Percentiles rank a stretch among this genome's conserved stretches.
Evolutionary conservation across 2,329 filamentous ascomycete species (phyloP).

Genomic region (Xylaria sp.): DNA sequence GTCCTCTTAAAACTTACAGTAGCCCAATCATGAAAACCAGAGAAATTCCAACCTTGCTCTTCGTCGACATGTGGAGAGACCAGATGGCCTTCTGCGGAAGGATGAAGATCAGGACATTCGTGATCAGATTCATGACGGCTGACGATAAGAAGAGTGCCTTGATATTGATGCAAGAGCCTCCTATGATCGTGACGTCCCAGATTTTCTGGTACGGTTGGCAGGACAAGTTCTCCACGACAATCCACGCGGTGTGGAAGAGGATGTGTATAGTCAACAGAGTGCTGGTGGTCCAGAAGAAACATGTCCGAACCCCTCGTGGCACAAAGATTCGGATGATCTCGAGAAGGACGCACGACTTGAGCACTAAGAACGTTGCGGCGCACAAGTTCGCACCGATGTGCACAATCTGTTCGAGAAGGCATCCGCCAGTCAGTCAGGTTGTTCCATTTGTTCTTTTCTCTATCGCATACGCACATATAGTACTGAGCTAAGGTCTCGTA

Average conservation of each 20-base stretch:
- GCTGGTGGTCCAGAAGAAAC: conserved; percentile 24
- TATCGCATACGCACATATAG: conserved; percentile 10
- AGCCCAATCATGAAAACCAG: conserved; percentile 39
- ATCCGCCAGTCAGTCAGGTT: neutral
- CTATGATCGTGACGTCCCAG: conserved; percentile 26
- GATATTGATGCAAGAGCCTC: conserved; percentile 35
- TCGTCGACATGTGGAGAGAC: conserved; percentile 36
- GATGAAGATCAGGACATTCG: conserved; percentile 37
- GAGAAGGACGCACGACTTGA: conserved; percentile 18
- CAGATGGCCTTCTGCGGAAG: conserved; percentile 39
- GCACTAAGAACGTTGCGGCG: conserved; percentile 3
- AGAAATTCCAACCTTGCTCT: conserved; percentile 37
- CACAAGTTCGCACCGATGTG: conserved; percentile 13
- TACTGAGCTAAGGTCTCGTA: conserved; percentile 9
- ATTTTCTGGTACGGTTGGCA: conserved; percentile 26
- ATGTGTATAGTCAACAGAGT: conserved; percentile 21
- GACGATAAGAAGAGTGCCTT: conserved; percentile 39
- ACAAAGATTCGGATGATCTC: conserved; percentile 23
- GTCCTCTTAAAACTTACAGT: conserved; percentile 25
- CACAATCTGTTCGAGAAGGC: conserved; percentile 1
- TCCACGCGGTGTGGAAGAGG: conserved; percentile 20
- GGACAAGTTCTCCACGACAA: conserved; percentile 27
- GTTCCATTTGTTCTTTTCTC: neutral
- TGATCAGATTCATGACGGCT: conserved; percentile 39
- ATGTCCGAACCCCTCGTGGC: conserved; percentile 11